These are phyloP conservation scores for Pterocarpus santalinus DNA, from an alignment of 306 rosid genomes.

Conservation along the genomic window DNA sequence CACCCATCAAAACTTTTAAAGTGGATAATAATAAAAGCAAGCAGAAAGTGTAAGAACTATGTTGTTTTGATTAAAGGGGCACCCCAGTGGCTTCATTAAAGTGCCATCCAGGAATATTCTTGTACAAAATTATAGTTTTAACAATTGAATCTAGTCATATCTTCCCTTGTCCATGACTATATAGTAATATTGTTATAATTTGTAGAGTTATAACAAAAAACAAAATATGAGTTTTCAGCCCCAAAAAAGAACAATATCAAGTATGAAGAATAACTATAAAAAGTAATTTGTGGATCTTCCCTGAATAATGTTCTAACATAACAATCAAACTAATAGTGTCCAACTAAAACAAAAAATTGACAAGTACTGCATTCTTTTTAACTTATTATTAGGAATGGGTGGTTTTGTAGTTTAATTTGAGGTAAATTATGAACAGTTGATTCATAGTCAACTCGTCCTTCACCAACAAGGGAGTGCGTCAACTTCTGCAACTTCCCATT, in stretches of 20 bases:
- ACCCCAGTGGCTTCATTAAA: neutral
- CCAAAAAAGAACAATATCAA: neutral
- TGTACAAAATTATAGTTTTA: no score
- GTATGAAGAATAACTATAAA: neutral
- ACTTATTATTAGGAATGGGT: neutral
- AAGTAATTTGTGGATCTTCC: neutral
- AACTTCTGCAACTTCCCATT: neutral
- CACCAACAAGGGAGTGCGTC: slow-evolving; percentile 14
- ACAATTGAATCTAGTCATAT: no score
- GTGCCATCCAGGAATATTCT: neutral
- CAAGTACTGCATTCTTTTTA: neutral
- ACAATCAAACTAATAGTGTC: neutral
- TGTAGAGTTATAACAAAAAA: neutral
- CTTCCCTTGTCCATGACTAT: no score
- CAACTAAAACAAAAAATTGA: neutral
- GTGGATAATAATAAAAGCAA: slow-evolving; percentile 17
- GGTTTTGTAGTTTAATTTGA: neutral
- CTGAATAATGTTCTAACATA: slow-evolving; percentile 2
- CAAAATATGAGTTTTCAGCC: neutral
- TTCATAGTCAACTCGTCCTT: neutral
- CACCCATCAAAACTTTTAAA: neutral
- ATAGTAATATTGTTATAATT: no score
- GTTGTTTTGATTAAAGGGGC: slow-evolving; percentile 31
- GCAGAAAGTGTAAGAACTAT: slow-evolving; percentile 22
- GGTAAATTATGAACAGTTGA: neutral